Evolutionary conservation across 345 rosid genomes (phyloP).

Genomic region (Melaleuca quinquenervia): DNA sequence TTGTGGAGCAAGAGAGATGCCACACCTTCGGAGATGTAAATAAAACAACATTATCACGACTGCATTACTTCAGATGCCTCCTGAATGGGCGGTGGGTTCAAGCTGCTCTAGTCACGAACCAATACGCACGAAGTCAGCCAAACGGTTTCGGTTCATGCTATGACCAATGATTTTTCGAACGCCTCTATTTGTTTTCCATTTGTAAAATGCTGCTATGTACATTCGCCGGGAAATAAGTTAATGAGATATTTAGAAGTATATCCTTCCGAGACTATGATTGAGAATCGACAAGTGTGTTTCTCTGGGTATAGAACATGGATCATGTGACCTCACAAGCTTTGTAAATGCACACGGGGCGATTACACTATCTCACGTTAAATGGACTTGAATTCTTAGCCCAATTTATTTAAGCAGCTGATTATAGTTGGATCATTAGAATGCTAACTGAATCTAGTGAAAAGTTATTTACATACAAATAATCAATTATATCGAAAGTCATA

Average conservation of each 20-base stretch:
- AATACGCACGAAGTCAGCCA: constrained; percentile 58
- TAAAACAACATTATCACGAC: constrained; percentile 46
- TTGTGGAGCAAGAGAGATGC: constrained; percentile 67
- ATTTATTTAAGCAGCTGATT: background rate
- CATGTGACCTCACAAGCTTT: background rate
- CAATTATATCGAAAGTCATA: background rate
- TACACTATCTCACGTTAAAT: background rate
- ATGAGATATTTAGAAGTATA: background rate
- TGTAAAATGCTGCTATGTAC: background rate
- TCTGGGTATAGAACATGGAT: background rate
- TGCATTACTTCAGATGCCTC: constrained; percentile 82
- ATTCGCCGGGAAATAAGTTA: background rate
- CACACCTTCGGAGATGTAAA: constrained; percentile 31
- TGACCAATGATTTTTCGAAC: constrained; percentile 31
- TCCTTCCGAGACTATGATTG: background rate
- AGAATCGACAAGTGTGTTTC: background rate
- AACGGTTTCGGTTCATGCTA: constrained; percentile 73
- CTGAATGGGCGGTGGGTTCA: constrained; percentile 66
- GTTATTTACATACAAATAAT: background rate
- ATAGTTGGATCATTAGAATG: background rate
- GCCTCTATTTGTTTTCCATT: background rate
- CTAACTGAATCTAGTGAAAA: background rate
- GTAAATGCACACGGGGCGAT: background rate
- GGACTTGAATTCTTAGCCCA: background rate
- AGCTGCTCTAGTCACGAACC: constrained; percentile 66